A percentile compares a stretch with the other conserved stretches of the same genome.
These are phyloP conservation scores for Nematodospora anomalae DNA, from an alignment of 1,139 yeast genomes.

Conservation along the genomic window DNA sequence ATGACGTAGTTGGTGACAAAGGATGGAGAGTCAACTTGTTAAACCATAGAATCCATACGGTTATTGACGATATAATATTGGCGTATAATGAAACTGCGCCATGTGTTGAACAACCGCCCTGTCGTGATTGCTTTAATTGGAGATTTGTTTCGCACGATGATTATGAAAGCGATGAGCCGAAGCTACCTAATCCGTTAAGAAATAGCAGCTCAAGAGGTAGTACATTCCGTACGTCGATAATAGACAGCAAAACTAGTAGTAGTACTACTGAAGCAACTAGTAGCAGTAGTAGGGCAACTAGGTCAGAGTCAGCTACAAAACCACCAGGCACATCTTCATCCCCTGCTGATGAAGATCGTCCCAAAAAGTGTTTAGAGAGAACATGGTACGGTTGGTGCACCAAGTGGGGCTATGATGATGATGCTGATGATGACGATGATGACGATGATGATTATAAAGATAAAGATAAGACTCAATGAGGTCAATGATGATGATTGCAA, in stretches of 20 bases:
- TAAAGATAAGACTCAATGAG: no score
- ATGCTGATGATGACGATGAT: slow-evolving; percentile 7
- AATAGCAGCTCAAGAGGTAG: slow-evolving; percentile 9
- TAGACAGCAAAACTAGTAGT: slow-evolving; percentile 1
- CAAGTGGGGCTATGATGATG: slow-evolving; percentile 33
- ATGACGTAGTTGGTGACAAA: slow-evolving; percentile 83
- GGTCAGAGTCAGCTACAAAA: slow-evolving; percentile 5
- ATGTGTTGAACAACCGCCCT: slow-evolving; percentile 75
- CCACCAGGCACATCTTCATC: slow-evolving; percentile 9
- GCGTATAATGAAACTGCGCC: slow-evolving; percentile 75
- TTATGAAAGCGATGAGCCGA: slow-evolving; percentile 38
- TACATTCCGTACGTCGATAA: slow-evolving; percentile 8
- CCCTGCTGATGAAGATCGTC: slow-evolving; percentile 18
- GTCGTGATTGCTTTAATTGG: slow-evolving; percentile 93
- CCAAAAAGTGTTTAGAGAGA: slow-evolving; percentile 40
- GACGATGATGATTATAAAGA: no score
- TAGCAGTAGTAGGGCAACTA: slow-evolving; percentile 1
- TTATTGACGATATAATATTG: slow-evolving; percentile 76
- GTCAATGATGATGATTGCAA: no score
- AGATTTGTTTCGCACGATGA: slow-evolving; percentile 61
- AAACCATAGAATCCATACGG: slow-evolving; percentile 89
- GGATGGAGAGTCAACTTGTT: slow-evolving; percentile 92
- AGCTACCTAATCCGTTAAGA: slow-evolving; percentile 38
- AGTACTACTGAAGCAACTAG: neutral
- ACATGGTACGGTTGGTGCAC: slow-evolving; percentile 52